Evolutionary conservation across 768 basidiomycete species (phyloP).

Genomic region (Cystofilobasidium capitatum): DNA sequence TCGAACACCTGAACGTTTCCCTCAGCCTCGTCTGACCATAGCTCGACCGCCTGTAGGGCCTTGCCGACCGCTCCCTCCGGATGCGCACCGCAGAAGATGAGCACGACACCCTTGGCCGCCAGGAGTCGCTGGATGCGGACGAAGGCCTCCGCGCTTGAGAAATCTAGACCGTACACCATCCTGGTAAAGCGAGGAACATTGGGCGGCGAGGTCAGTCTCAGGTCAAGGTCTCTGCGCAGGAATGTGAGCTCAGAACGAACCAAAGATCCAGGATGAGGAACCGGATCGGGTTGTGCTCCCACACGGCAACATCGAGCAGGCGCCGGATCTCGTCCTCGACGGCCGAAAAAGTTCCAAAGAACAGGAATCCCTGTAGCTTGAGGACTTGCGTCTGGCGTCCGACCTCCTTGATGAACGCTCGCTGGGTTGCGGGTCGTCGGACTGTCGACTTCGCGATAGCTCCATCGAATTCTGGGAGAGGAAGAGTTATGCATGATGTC

Average conservation of each 20-base stretch:
- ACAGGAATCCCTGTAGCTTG: conserved; percentile 62
- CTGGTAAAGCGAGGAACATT: conserved; percentile 52
- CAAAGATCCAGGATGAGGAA: conserved; percentile 50
- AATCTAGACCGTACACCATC: conserved; percentile 63
- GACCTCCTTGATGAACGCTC: conserved; percentile 82
- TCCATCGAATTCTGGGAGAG: conserved; percentile 46
- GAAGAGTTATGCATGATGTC: not conserved
- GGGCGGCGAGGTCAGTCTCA: conserved; percentile 57
- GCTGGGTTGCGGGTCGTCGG: conserved; percentile 73
- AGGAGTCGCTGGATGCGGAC: conserved; percentile 79
- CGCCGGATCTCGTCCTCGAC: conserved; percentile 78
- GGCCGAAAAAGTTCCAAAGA: conserved; percentile 65
- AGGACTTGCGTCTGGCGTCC: conserved; percentile 83
- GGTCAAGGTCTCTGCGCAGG: not conserved
- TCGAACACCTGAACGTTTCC: conserved; percentile 58
- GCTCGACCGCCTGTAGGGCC: conserved; percentile 66
- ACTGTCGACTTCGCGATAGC: conserved; percentile 82
- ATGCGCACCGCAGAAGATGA: conserved; percentile 77
- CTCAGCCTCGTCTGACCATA: conserved; percentile 54
- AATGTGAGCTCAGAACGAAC: not conserved
- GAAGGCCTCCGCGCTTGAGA: conserved; percentile 90
- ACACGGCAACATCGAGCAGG: conserved; percentile 55
- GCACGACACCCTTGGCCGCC: conserved; percentile 59
- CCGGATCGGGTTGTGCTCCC: conserved; percentile 65
- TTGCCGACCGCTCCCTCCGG: conserved; percentile 56